Evolutionary conservation across 257 asterid species (phyloP).

Genomic region (Paulownia fortunei): DNA sequence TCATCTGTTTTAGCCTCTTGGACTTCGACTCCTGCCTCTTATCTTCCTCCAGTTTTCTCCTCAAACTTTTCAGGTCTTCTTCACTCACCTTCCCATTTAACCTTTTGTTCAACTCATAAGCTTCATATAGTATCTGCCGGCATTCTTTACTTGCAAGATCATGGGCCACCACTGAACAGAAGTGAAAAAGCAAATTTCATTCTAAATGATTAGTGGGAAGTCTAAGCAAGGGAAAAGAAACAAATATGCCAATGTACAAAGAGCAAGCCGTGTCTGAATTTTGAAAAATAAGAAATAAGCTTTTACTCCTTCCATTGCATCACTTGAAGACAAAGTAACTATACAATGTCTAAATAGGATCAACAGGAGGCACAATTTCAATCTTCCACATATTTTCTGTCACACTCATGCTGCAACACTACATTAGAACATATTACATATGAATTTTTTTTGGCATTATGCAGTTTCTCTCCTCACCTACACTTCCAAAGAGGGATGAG

Average conservation of each 20-base stretch:
- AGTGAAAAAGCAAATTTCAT: not conserved
- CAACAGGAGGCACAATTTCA: no score
- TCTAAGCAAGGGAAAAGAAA: not conserved
- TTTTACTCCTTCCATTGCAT: not conserved
- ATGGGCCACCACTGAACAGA: constrained; percentile 74
- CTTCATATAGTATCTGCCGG: constrained; percentile 65
- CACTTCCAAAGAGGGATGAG: no score
- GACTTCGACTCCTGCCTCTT: constrained; percentile 43
- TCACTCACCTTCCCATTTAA: constrained; percentile 68
- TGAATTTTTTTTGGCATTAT: no score
- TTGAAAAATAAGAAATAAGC: not conserved
- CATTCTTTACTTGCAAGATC: constrained; percentile 87
- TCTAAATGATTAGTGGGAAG: not conserved
- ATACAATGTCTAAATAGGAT: no score
- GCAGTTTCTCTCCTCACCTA: no score
- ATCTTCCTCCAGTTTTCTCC: constrained; percentile 57
- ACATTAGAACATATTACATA: no score
- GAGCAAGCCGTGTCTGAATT: not conserved
- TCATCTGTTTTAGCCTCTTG: constrained; percentile 69
- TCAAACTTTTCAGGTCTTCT: constrained; percentile 58
- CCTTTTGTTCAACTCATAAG: constrained; percentile 83
- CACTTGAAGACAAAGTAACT: no score
- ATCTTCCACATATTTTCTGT: no score
- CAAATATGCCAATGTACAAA: not conserved
- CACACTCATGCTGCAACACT: no score